Conservation (phyloP, 805 yeast genomes). For the Tanozyma kutaoensis region DNA sequence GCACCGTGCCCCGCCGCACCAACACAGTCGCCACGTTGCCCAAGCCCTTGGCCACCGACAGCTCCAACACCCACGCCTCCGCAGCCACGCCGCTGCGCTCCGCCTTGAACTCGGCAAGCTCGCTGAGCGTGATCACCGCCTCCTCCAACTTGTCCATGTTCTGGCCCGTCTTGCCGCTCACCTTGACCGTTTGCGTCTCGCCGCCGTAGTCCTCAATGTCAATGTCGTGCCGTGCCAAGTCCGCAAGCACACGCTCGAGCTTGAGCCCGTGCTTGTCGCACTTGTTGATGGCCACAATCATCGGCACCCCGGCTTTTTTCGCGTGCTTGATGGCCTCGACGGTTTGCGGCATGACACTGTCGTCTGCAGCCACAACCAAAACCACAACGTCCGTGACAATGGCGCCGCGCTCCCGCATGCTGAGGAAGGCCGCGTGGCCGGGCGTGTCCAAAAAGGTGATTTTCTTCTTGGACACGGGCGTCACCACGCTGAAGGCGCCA, state of each 20-base stretch:
- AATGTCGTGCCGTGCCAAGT: conserved; percentile 62
- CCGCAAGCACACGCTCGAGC: conserved; percentile 64
- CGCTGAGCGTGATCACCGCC: conserved; percentile 75
- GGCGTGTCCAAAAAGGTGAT: conserved; percentile 95
- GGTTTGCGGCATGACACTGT: conserved; percentile 96
- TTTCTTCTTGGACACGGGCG: conserved; percentile 58
- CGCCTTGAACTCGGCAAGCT: conserved; percentile 66
- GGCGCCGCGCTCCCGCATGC: conserved; percentile 96
- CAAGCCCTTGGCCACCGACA: conserved; percentile 66
- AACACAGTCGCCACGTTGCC: conserved; percentile 82
- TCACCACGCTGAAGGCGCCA: conserved; percentile 87
- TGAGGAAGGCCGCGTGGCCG: conserved; percentile 93
- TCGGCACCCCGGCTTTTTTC: conserved; percentile 63
- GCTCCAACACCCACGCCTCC: conserved; percentile 88
- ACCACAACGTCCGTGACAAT: conserved; percentile 84
- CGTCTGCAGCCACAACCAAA: conserved; percentile 93
- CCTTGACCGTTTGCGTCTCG: conserved; percentile 77
- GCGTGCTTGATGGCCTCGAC: conserved; percentile 92
- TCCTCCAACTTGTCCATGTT: conserved; percentile 88
- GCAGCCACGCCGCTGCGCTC: conserved; percentile 33
- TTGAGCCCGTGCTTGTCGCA: conserved; percentile 73
- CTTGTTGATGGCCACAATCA: conserved; percentile 87
- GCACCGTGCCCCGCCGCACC: conserved; percentile 65
- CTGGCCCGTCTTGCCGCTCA: conserved; percentile 80
- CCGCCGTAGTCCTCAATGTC: conserved; percentile 93